Conservation (phyloP, 2,329 filamentous ascomycete genomes). For the Epicoccum sorghinum region DNA sequence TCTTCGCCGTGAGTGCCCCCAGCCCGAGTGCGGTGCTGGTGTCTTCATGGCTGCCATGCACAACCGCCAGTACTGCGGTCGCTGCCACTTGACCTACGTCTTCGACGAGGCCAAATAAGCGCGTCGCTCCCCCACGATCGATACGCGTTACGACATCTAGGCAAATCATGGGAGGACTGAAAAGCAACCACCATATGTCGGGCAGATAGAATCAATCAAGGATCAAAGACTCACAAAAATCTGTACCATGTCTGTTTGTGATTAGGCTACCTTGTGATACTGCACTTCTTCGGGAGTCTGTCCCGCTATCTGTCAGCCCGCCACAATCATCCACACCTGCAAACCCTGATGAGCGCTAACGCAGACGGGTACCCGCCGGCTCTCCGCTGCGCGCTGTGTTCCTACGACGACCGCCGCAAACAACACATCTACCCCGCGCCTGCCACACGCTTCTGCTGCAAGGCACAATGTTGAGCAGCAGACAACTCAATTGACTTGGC, state of each 20-base stretch:
- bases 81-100: slow-evolving; percentile 74
- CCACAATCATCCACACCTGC: not conserved
- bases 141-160: slow-evolving; percentile 36
- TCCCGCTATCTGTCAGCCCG: not conserved
- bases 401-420: slow-evolving; percentile 1
- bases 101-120: slow-evolving; percentile 69
- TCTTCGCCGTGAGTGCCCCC: slow-evolving; percentile 95
- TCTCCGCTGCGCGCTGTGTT: slow-evolving; percentile 2
- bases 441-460: slow-evolving; percentile 1
- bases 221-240: slow-evolving; percentile 22
- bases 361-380: not conserved
- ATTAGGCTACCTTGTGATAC: too few species aligned
- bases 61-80: slow-evolving; percentile 96
- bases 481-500: slow-evolving; percentile 2
- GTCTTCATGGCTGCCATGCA: slow-evolving; percentile 99
- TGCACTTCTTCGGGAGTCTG: too few species aligned
- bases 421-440: not conserved
- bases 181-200: slow-evolving; percentile 33
- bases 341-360: slow-evolving; percentile 3
- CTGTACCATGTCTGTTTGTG: too few species aligned
- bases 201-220: slow-evolving; percentile 37
- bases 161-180: slow-evolving; percentile 30
- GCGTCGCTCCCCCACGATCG: slow-evolving; percentile 27
- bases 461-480: not conserved
- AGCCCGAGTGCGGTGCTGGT: slow-evolving; percentile 88